Evolutionary conservation across 2,329 filamentous ascomycete genomes (phyloP), one percentile per base, ranked within the genome.

Genomic region (Scytalidium lignicola): DNA sequence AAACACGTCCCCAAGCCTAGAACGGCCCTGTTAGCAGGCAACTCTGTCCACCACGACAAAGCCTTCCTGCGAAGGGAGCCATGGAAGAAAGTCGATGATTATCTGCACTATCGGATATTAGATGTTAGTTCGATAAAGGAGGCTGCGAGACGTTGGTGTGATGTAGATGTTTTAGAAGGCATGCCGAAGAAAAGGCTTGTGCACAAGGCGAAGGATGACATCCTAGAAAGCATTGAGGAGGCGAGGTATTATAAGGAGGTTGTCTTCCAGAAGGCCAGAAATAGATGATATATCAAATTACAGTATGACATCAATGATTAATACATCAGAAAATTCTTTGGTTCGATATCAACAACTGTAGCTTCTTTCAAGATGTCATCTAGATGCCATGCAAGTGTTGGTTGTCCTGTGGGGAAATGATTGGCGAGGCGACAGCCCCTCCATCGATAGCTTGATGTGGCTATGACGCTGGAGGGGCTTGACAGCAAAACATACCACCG

Each of bases 121-220:
- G 93, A 99, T 65, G 90, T 97, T 48, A 96, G 90, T 67, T 80
- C 83, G 43, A 80, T 97, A 62, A 97, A 97, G 71, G 93, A 99
- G 72, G 91, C 89, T 19, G 87, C 85, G 17, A 80, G 82, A 55
- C 78, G 92, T 42, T 99, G 93, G 92, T 84, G 82, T 41, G 75
- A 76, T 1, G 66, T 73, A n/a, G 74, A 79, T 7, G 65, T 88
- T 8, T 62, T 87, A 53, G 71, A 73, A 48, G 72, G 74, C 41
- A 82, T 80, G 22, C 91, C 92, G 12, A 68, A 63, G 54, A 97
- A 97, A 74, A 79, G 79, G 64, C 82, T 80, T 32, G 72, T 83
- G 46, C 93, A 99, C 71, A 82, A 92, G 67, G 93, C 93, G 0
- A 83, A 79, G 59, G 83, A 89, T 48, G 93, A 99, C 67, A 96